Percentiles rank a stretch among this genome's conserved stretches.
These are phyloP conservation scores for Firmiana major DNA, from an alignment of 345 rosid species.

Conservation along the genomic window DNA sequence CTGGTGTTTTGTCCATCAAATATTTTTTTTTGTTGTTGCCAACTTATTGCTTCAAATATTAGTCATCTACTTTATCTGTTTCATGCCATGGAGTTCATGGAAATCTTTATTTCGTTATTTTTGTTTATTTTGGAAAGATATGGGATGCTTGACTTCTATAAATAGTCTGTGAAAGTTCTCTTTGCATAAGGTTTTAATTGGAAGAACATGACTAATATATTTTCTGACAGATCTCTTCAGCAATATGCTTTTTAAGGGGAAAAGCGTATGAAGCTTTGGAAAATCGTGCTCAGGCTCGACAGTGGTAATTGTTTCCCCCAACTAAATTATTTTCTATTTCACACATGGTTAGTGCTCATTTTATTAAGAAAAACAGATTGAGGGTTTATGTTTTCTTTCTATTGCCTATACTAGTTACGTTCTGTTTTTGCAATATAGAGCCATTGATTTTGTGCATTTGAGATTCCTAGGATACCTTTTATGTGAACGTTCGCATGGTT, in stretches of 20 bases:
- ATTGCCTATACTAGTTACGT: background rate
- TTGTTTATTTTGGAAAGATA: background rate
- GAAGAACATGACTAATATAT: background rate
- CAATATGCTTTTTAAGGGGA: conserved; percentile 92
- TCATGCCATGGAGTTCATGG: background rate
- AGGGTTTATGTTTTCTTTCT: background rate
- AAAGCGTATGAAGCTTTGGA: conserved; percentile 90
- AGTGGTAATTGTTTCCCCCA: conserved; percentile 39
- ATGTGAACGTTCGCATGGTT: background rate
- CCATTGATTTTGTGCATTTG: background rate
- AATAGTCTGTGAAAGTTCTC: background rate
- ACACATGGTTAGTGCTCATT: background rate
- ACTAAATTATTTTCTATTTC: background rate
- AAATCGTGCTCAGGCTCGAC: conserved; percentile 86
- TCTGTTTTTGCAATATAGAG: background rate
- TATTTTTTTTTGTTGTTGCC: background rate
- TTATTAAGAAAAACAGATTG: background rate
- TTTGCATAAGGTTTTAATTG: background rate
- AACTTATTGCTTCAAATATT: background rate
- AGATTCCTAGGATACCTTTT: background rate
- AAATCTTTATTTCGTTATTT: background rate
- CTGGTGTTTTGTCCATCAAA: background rate
- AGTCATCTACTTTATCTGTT: background rate
- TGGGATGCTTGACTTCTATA: background rate
- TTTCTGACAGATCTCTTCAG: conserved; percentile 67